phyloP scores from a whole-genome alignment of 805 yeast species.

The Metschnikowia henanensis region DNA sequence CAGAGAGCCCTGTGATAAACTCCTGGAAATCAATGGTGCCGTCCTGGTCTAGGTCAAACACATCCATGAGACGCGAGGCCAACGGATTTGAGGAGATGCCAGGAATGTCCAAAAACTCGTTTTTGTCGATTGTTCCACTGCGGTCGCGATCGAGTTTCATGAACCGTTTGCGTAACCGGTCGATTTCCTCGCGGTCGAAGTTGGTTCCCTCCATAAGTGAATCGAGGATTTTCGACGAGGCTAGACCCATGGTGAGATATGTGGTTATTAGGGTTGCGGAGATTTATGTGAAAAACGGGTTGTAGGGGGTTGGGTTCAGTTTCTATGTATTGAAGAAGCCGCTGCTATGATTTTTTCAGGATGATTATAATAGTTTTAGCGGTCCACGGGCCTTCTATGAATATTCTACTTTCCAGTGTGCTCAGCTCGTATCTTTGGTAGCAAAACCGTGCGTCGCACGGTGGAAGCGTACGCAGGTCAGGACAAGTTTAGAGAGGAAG shows the following conservation, averaged over 20 bases:
- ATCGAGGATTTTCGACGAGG: conserved; percentile 62
- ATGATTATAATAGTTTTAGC: too few species aligned
- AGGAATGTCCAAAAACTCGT: conserved; percentile 89
- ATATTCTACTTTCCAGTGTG: too few species aligned
- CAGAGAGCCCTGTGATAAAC: conserved; percentile 82
- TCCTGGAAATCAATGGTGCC: conserved; percentile 97
- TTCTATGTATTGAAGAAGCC: too few species aligned
- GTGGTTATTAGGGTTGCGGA: not conserved
- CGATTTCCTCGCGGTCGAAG: conserved; percentile 89
- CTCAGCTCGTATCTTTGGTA: not conserved
- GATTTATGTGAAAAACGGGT: not conserved
- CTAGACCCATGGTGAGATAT: conserved; percentile 50
- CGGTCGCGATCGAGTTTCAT: conserved; percentile 94
- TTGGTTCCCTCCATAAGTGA: conserved; percentile 78
- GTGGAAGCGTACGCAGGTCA: too few species aligned
- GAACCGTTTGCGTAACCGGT: conserved; percentile 85
- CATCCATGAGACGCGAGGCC: conserved; percentile 87
- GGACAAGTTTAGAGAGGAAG: too few species aligned
- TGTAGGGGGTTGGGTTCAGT: too few species aligned
- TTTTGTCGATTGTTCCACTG: conserved; percentile 87
- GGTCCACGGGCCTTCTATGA: too few species aligned
- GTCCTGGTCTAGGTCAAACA: conserved; percentile 88
- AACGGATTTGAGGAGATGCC: conserved; percentile 90
- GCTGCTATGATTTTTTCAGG: not conserved
- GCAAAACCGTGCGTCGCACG: too few species aligned